A percentile compares a stretch with the other conserved stretches of the same genome.
phyloP scores from a whole-genome alignment of 805 yeast species.

The Spencermartinsiella europaea region DNA sequence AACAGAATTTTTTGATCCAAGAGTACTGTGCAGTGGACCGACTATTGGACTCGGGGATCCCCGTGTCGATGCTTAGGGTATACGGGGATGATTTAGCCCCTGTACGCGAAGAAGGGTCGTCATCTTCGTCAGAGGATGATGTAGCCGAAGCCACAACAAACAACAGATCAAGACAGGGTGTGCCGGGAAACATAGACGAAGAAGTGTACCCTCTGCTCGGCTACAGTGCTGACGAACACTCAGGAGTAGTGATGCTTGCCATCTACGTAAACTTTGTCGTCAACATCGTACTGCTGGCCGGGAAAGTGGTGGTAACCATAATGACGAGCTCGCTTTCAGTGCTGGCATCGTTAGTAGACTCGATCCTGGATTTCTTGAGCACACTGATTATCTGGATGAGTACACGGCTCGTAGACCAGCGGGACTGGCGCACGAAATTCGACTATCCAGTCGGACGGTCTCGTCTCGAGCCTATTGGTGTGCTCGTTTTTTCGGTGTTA shows the following conservation, averaged over 20 bases:
- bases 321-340: conserved; percentile 69
- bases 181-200: conserved; percentile 56
- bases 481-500: conserved; percentile 63
- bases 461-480: conserved; percentile 73
- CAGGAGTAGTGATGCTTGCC: conserved; percentile 49
- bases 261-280: conserved; percentile 59
- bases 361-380: conserved; percentile 66
- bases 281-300: conserved; percentile 51
- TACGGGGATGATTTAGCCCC: conserved; percentile 42
- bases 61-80: conserved; percentile 55
- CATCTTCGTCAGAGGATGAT: background rate
- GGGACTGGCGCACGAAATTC: conserved; percentile 41
- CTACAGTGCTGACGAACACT: conserved; percentile 43
- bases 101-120: conserved; percentile 18
- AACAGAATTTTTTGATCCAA: conserved; percentile 57
- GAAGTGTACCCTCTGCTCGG: conserved; percentile 52
- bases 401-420: conserved; percentile 37
- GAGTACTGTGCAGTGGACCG: conserved; percentile 56
- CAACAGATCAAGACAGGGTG: conserved; percentile 27
- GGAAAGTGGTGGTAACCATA: conserved; percentile 56
- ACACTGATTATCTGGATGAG: conserved; percentile 66
- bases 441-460: conserved; percentile 64
- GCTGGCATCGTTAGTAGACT: conserved; percentile 73
- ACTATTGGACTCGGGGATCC: conserved; percentile 66
- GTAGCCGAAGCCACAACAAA: background rate